Percentiles rank a stretch among this genome's conserved stretches.
phyloP scores from a whole-genome alignment of 176 grass and related monocot genomes.

The Dendrocalamus sinicus region DNA sequence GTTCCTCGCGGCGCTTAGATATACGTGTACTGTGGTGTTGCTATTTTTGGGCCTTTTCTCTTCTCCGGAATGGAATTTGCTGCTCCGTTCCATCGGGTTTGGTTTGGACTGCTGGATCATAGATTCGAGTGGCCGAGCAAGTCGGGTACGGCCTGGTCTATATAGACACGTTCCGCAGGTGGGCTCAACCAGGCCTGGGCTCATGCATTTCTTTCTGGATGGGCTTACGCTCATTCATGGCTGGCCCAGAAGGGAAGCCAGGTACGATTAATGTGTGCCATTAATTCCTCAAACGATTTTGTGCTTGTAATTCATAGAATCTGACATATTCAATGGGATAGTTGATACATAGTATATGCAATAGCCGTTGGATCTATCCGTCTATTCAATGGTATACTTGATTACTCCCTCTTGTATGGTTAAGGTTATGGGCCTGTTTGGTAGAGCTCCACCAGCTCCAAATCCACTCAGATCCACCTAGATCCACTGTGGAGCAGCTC shows the following conservation, averaged over 20 bases:
- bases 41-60: not conserved
- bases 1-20: not conserved
- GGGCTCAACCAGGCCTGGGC: not conserved
- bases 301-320: not conserved
- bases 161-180: not conserved
- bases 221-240: not conserved
- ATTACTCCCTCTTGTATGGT: no score
- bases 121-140: not conserved
- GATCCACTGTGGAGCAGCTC: no score
- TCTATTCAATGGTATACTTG: no score
- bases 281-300: not conserved
- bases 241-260: not conserved
- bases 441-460: no score
- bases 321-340: not conserved
- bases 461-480: no score
- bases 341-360: no score
- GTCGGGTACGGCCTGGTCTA: not conserved
- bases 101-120: no score
- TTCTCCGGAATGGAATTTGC: not conserved
- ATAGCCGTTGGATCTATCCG: no score
- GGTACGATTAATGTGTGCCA: not conserved
- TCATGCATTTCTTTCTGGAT: not conserved
- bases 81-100: not conserved
- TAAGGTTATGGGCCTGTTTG: no score
- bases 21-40: not conserved